Evolutionary conservation across 306 rosid species (phyloP).

Genomic region (Gastrolobium villosum): DNA sequence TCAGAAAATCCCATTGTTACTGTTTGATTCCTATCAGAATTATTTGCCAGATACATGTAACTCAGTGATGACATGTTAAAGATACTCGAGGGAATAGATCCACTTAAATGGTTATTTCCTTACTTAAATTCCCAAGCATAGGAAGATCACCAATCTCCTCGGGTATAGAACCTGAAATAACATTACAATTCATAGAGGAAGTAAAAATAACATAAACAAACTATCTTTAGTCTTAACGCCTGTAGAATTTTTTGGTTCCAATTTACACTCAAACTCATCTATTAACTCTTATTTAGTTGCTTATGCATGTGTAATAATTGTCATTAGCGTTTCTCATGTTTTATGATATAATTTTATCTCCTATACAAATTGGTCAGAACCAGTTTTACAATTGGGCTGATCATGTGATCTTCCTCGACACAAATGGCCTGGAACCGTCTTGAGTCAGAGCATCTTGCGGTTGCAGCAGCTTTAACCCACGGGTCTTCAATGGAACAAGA

Average conservation of each 20-base stretch:
- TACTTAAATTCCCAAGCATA: not conserved
- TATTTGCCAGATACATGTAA: not conserved
- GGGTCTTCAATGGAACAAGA: too few species aligned
- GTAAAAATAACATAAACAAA: not conserved
- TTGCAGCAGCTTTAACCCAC: too few species aligned
- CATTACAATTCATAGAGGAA: not conserved
- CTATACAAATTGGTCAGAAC: too few species aligned
- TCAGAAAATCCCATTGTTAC: too few species aligned
- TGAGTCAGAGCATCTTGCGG: too few species aligned
- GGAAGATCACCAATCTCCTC: constrained; percentile 37
- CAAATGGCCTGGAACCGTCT: too few species aligned
- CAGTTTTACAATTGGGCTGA: too few species aligned
- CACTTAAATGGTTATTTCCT: constrained; percentile 12
- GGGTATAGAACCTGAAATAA: constrained; percentile 52
- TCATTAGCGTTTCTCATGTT: too few species aligned
- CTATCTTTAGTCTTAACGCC: too few species aligned
- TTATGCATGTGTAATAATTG: not conserved
- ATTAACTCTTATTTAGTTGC: not conserved
- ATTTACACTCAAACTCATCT: not conserved
- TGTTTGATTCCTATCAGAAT: too few species aligned
- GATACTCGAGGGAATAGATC: constrained; percentile 41
- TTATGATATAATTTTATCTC: too few species aligned
- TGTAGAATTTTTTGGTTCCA: not conserved
- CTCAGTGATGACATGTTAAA: constrained; percentile 41
- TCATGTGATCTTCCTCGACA: too few species aligned